Evolutionary conservation across 805 yeast genomes (phyloP), one percentile per base, ranked within the genome.

Genomic region (Lachancea waltii): DNA sequence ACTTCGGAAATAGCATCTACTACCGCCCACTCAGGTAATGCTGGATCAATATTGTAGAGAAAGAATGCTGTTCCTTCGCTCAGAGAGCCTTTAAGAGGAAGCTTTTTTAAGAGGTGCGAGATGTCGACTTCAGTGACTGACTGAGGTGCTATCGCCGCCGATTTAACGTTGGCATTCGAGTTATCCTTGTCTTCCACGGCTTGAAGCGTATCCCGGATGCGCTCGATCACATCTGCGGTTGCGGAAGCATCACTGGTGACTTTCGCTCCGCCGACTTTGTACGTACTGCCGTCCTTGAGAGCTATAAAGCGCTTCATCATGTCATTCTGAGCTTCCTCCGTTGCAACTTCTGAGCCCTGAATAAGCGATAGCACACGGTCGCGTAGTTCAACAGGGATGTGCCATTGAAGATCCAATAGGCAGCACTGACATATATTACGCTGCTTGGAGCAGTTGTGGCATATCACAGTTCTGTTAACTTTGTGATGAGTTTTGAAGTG

Each of bases 401-500:
- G 85, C 63, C 78, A 84, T 20, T 80, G 75, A 29, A 89, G 63
- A 62, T 90, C 97, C 23, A 82, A 58, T 75, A 86, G 73, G 58
- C 98, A 90, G 17, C 78, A 65, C 58, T 92, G 97, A 55, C 98
- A 90, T 50, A 94, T 81, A 61, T 85, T 81, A 42, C 81, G 72
- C 30, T 80, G 76, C 29, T 79, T 66, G 0, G 97, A 78, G 64
- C 98, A 90, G 0, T 89, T 77, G 24, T 64, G 55, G 62, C 98
- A 90, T 14, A 90, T 75, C 1, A 76, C 59, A 2, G 95, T 86
- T 48, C 73, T 77, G 41, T 72, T 69, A 44, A 75, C 63, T 33
- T 64, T 62, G 65, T 68, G 30, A 58, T 64, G 40, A 60, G 62
- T 28, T 61, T 63, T 13, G 73, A 71, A 41, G 71, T 81, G 72